Evolutionary conservation across 768 basidiomycete species (phyloP).

Genomic region (Bullera alba): DNA sequence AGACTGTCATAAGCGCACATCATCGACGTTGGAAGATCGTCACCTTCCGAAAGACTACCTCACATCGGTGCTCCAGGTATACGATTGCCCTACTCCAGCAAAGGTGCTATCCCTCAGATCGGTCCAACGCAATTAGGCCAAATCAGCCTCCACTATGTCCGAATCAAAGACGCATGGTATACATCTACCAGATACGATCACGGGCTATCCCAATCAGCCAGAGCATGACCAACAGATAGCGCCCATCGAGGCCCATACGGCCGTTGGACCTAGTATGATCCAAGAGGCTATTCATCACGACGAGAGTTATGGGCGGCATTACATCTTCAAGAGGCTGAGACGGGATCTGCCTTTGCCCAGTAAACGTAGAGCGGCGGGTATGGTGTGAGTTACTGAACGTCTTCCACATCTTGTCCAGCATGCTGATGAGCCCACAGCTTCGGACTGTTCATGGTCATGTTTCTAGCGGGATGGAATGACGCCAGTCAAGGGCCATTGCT

Average conservation of each 20-base stretch:
- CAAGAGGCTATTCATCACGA: not conserved
- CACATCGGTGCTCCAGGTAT: too few relatives aligned
- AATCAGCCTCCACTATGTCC: too few relatives aligned
- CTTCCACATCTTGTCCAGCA: not conserved
- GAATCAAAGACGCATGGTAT: too few relatives aligned
- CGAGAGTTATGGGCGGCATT: not conserved
- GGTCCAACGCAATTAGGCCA: too few relatives aligned
- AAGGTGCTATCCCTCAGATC: too few relatives aligned
- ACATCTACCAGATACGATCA: too few relatives aligned
- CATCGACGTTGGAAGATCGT: too few relatives aligned
- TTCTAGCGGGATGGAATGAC: slow-evolving; percentile 64
- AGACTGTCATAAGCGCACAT: too few relatives aligned
- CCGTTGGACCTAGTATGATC: not conserved
- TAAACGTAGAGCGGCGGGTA: slow-evolving; percentile 1
- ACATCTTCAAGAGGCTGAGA: slow-evolving; percentile 8
- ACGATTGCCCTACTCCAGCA: too few relatives aligned
- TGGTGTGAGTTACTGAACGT: slow-evolving; percentile 15
- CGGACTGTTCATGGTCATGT: slow-evolving; percentile 31
- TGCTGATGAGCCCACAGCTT: not conserved
- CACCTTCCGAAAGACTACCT: too few relatives aligned
- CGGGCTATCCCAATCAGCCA: not conserved
- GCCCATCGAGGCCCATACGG: not conserved
- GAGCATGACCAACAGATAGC: not conserved
- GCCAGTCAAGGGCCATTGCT: slow-evolving; percentile 66
- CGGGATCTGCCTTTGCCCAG: slow-evolving; percentile 13